Evolutionary conservation across 192 early-diverging fungal species (phyloP).

Genomic region (Chytriomyces sp.): DNA sequence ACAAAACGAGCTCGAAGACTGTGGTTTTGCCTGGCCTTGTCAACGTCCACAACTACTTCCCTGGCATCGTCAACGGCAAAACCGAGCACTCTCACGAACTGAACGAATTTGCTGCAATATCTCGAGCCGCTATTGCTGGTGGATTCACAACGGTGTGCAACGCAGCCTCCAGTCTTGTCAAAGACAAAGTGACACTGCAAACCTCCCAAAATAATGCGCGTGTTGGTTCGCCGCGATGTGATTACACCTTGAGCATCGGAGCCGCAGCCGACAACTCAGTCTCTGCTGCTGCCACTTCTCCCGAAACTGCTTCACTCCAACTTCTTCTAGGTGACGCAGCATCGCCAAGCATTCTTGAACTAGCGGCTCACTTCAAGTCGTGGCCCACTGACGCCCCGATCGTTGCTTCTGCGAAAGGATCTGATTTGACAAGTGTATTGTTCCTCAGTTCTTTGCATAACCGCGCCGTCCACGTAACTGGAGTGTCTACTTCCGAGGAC

Average conservation of each 20-base stretch:
- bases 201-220: conserved; percentile 54
- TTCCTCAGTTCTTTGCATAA: conserved; percentile 83
- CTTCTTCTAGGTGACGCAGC: conserved; percentile 58
- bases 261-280: conserved; percentile 69
- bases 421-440: conserved; percentile 85
- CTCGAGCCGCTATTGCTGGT: conserved; percentile 75
- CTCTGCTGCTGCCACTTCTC: conserved; percentile 44
- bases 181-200: conserved; percentile 58
- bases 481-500: conserved; percentile 79
- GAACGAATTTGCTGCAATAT: conserved; percentile 63
- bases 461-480: conserved; percentile 85
- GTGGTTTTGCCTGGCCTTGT: conserved; percentile 85
- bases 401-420: conserved; percentile 82
- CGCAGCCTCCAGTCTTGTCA: conserved; percentile 58
- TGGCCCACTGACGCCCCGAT: conserved; percentile 80
- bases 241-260: conserved; percentile 69
- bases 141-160: conserved; percentile 89
- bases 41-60: conserved; percentile 75
- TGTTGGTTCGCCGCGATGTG: conserved; percentile 58
- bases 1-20: conserved; percentile 84
- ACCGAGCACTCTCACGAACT: conserved; percentile 9
- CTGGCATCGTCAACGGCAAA: conserved; percentile 46
- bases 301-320: conserved; percentile 58
- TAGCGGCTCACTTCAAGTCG: conserved; percentile 72
- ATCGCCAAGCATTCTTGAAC: conserved; percentile 53